Conservation (phyloP, 257 asterid genomes). For the Solanum neorickii region DNA sequence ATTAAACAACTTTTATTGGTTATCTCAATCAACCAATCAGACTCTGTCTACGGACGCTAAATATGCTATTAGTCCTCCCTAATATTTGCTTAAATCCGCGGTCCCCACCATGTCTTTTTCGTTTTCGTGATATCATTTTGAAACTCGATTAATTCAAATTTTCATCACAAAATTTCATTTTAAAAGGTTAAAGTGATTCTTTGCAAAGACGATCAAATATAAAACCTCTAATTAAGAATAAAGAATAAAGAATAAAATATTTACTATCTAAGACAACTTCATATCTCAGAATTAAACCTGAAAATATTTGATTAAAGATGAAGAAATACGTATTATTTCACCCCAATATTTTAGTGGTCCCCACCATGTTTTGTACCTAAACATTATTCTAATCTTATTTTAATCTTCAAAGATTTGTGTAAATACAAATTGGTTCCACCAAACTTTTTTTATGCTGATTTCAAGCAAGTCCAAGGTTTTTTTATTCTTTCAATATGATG, state of each 20-base stretch:
- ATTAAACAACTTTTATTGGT: conserved; percentile 15
- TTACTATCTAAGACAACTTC: neutral
- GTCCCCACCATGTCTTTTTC: conserved; percentile 18
- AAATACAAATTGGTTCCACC: conserved; percentile 9
- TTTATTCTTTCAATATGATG: neutral
- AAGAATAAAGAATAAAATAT: neutral
- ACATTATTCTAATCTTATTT: neutral
- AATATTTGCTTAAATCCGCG: conserved; percentile 29
- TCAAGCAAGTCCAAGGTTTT: conserved; percentile 22
- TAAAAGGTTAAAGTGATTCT: neutral
- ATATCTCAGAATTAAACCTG: accelerated
- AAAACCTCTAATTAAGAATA: neutral
- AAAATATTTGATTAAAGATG: neutral
- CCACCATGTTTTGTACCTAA: conserved; percentile 24
- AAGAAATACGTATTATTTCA: neutral
- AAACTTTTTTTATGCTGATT: conserved; percentile 4
- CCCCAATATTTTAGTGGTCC: neutral
- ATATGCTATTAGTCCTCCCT: conserved; percentile 5
- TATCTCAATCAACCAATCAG: conserved; percentile 21
- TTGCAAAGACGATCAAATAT: neutral
- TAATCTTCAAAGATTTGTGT: neutral
- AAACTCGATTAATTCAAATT: neutral
- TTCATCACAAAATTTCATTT: neutral
- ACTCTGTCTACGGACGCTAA: conserved; percentile 22
- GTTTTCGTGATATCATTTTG: accelerated